These are phyloP conservation scores for Boletus vermiculosoides DNA, from an alignment of 768 basidiomycete genomes.

Conservation along the genomic window DNA sequence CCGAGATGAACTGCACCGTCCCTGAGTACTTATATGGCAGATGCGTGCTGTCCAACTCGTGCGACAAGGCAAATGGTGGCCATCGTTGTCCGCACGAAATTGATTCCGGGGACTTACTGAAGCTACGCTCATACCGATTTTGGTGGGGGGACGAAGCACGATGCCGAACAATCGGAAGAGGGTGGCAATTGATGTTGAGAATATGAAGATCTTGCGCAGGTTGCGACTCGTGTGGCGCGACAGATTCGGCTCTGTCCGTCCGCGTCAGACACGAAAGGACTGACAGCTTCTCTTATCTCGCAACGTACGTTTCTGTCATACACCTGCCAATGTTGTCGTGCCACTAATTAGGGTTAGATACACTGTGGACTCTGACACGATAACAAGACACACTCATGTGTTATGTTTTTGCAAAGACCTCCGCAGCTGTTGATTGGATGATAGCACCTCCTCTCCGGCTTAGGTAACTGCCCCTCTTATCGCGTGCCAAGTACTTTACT, in stretches of 20 bases:
- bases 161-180: not conserved
- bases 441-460: slow-evolving; percentile 19
- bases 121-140: not conserved
- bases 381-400: slow-evolving; percentile 1
- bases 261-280: not conserved
- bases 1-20: no score
- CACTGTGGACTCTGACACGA: slow-evolving; percentile 19
- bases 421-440: slow-evolving; percentile 21
- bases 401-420: not conserved
- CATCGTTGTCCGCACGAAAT: not conserved
- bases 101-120: not conserved
- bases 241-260: not conserved
- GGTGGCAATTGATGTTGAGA: not conserved
- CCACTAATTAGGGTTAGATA: not conserved
- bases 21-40: not conserved
- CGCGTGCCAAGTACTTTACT: slow-evolving; percentile 10
- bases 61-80: not conserved
- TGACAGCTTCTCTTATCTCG: slow-evolving; percentile 15
- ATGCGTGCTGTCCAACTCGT: not conserved
- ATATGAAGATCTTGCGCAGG: not conserved
- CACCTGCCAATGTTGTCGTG: slow-evolving; percentile 11
- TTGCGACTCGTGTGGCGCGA: not conserved
- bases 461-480: slow-evolving; percentile 22
- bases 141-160: not conserved
- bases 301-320: not conserved